Evolutionary conservation across 1,284 basidiomycete genomes (phyloP).

Genomic region (Vanrija humicola): DNA sequence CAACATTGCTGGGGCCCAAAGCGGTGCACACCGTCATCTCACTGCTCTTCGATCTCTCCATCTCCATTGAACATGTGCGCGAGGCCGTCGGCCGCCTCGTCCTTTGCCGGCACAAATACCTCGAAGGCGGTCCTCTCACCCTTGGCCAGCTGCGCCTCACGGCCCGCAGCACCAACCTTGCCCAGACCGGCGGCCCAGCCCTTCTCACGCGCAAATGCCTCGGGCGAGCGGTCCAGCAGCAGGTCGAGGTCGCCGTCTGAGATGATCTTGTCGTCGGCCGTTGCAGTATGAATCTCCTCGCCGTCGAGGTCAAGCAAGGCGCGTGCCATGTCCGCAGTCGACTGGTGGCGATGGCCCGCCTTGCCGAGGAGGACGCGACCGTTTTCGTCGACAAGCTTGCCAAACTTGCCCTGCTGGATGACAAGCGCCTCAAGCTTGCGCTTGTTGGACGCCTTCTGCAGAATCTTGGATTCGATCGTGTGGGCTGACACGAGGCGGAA

Average conservation of each 20-base stretch:
- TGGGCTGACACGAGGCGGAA: conserved; percentile 79
- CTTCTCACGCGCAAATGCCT: conserved; percentile 70
- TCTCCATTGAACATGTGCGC: conserved; percentile 58
- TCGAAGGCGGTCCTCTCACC: conserved; percentile 64
- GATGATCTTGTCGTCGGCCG: conserved; percentile 70
- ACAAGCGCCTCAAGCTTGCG: conserved; percentile 87
- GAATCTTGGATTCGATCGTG: conserved; percentile 87
- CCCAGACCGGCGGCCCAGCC: conserved; percentile 62
- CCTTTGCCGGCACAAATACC: conserved; percentile 66
- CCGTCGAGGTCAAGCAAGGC: conserved; percentile 74
- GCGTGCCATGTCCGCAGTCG: conserved; percentile 75
- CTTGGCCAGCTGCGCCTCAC: conserved; percentile 44
- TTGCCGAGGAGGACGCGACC: conserved; percentile 54
- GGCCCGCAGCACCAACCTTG: conserved; percentile 31
- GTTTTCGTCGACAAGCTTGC: conserved; percentile 55
- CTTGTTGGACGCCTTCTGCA: conserved; percentile 82
- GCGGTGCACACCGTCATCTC: neutral
- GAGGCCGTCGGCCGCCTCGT: conserved; percentile 67
- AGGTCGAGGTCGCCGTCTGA: conserved; percentile 73
- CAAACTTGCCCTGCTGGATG: conserved; percentile 84
- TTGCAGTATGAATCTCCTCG: conserved; percentile 84
- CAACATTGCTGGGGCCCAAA: too few relatives aligned
- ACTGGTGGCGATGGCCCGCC: conserved; percentile 31
- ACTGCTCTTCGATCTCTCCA: conserved; percentile 29
- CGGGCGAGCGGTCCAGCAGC: conserved; percentile 74